phyloP scores from a whole-genome alignment of 306 rosid species.

The Citrullus mucosospermus region DNA sequence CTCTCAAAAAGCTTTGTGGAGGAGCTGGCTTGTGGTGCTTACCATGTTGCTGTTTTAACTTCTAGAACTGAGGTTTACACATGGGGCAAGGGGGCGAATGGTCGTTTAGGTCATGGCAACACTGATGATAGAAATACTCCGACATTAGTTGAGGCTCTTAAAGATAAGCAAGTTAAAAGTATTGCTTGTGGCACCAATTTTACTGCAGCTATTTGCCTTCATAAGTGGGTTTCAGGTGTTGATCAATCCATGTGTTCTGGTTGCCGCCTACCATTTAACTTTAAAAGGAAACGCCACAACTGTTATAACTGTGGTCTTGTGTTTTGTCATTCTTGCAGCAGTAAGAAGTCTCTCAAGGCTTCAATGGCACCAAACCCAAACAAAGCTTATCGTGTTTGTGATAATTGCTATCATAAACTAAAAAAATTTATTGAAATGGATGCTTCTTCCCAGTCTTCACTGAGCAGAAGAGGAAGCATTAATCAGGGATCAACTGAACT shows the following conservation, averaged over 20 bases:
- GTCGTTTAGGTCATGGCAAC: constrained; percentile 96
- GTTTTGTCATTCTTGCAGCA: constrained; percentile 95
- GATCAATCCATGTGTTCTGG: constrained; percentile 99
- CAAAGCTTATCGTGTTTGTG: constrained; percentile 97
- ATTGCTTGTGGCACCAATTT: constrained; percentile 91
- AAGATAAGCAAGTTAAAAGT: constrained; percentile 91
- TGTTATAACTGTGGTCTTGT: constrained; percentile 97
- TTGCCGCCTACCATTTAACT: constrained; percentile 86
- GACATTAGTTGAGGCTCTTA: constrained; percentile 75
- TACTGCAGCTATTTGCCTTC: constrained; percentile 94
- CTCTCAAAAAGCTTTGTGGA: constrained; percentile 78
- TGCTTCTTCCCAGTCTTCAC: constrained; percentile 63
- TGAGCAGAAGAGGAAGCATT: constrained; percentile 86
- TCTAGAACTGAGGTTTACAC: constrained; percentile 93
- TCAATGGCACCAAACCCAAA: constrained; percentile 99
- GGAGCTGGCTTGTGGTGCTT: constrained; percentile 97
- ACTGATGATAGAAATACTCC: constrained; percentile 74
- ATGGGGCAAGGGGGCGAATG: constrained; percentile 99
- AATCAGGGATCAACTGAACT: constrained; percentile 60
- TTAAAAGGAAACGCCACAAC: constrained; percentile 95
- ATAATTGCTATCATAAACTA: constrained; percentile 74
- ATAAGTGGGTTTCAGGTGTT: constrained; percentile 97
- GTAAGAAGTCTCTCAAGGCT: constrained; percentile 91
- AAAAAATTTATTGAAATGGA: constrained; percentile 66
- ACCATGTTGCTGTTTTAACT: constrained; percentile 93